Evolutionary conservation across 768 basidiomycete genomes (phyloP).

Genomic region (Phlebiopsis flavidoalba): DNA sequence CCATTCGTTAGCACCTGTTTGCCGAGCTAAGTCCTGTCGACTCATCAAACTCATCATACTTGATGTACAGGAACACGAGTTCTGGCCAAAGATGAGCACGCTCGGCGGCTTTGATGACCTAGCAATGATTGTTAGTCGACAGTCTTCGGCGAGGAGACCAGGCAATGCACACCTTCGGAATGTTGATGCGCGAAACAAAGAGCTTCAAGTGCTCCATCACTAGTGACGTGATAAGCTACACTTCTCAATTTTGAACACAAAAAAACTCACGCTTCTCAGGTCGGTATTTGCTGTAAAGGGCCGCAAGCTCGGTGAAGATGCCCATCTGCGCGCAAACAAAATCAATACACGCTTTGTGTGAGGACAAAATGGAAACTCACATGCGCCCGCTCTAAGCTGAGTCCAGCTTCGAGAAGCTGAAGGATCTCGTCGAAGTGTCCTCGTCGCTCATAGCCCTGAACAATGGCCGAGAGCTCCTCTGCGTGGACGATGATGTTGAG

Average conservation of each 20-base stretch:
- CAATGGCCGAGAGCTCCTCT: constrained; percentile 69
- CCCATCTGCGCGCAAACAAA: constrained; percentile 59
- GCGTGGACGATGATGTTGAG: constrained; percentile 96
- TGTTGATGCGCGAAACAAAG: constrained; percentile 94
- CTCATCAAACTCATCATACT: constrained; percentile 92
- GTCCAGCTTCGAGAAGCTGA: constrained; percentile 84
- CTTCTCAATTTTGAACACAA: not conserved
- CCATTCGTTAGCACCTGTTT: constrained; percentile 4
- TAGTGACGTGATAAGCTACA: constrained; percentile 24
- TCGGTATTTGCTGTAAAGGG: constrained; percentile 91
- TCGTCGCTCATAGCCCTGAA: constrained; percentile 82
- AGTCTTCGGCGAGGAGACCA: not conserved
- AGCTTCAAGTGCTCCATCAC: constrained; percentile 99
- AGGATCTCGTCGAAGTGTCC: constrained; percentile 96
- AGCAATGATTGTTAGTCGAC: not conserved
- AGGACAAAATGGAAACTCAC: constrained; percentile 30
- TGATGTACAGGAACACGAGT: constrained; percentile 96
- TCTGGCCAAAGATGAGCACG: constrained; percentile 98
- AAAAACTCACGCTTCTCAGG: constrained; percentile 76
- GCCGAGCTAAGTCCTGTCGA: constrained; percentile 9
- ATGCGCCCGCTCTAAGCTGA: constrained; percentile 96
- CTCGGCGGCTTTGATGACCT: constrained; percentile 94
- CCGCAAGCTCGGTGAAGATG: constrained; percentile 93
- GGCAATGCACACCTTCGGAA: constrained; percentile 68
- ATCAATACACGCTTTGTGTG: not conserved